Evolutionary conservation across 768 basidiomycete species (phyloP), one percentile per base, ranked within the genome.

Genomic region (Suillus plorans): DNA sequence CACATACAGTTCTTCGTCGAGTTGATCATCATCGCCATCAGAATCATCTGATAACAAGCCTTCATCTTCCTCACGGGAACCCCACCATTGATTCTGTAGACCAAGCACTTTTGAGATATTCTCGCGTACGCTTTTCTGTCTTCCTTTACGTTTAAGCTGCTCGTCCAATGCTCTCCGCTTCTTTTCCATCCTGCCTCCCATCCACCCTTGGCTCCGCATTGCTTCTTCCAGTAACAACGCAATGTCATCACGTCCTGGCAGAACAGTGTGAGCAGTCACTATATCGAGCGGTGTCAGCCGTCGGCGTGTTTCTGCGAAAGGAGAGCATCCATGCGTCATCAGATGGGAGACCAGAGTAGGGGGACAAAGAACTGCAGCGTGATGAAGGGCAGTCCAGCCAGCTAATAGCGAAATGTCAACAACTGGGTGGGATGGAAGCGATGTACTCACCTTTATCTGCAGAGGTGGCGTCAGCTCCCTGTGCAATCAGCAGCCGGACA

Each of bases 331-430:
- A 69, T 94, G 92, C 13, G 94, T 97, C 79, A 99, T 89, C 28
- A 99, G 82, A 81, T 94, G 90, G 0, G 95, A 94, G 25, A 99
- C 85, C 25, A 99, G 80, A 3, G 95, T 95, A 3, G 96, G 92
- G 39, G 97, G 95, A 14, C 94, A 88, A 44, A 93, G 80, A 60
- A 99, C 78, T 9, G 92, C 92, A 9, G 97, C 94, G 78, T 97
- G 90, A 71, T 98, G 97, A 14, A 99, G 82, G 4, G 96, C 89
- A 12, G 94, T 95, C 97, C 97, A 99, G 41, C 97, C 96, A 66
- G 86, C 95, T 97, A 70, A 64, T 55, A 66, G 56, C 53, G 4
- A 49, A 39, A 49, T 66, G 64, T 59, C 58, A 68, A 36, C 44
- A 63, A 61, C 50, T 44, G 39, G 25, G 63, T 28, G 37, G n/a